These are phyloP conservation scores for Aspergillus quadricinctus DNA, from an alignment of 2,329 filamentous ascomycete genomes.

Conservation along the genomic window DNA sequence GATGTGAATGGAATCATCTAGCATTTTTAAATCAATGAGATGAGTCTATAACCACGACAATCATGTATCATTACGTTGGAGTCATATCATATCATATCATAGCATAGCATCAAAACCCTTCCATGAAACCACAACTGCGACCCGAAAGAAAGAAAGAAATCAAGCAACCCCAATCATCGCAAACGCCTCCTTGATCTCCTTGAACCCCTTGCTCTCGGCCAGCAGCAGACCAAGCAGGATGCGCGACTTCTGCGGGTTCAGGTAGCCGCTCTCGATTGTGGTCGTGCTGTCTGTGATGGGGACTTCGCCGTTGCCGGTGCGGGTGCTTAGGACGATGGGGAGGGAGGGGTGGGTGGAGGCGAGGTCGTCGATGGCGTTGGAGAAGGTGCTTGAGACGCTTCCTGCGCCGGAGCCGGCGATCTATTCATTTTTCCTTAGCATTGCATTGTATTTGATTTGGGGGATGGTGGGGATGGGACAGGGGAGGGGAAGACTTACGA, in stretches of 20 bases:
- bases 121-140: neutral
- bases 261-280: slow-evolving; percentile 18
- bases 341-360: slow-evolving; percentile 10
- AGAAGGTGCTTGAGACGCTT: slow-evolving; percentile 15
- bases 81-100: neutral
- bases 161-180: slow-evolving; percentile 3
- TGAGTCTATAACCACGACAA: too few species aligned
- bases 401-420: slow-evolving; percentile 23
- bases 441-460: neutral
- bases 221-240: slow-evolving; percentile 16
- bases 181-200: slow-evolving; percentile 12
- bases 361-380: slow-evolving; percentile 13
- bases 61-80: too few species aligned
- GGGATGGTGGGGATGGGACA: neutral
- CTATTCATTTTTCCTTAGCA: slow-evolving; percentile 4
- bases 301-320: slow-evolving; percentile 23
- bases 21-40: neutral
- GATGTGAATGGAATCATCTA: neutral
- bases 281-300: slow-evolving; percentile 14
- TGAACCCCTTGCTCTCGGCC: slow-evolving; percentile 7
- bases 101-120: neutral
- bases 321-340: slow-evolving; percentile 20
- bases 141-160: neutral
- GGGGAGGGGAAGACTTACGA: slow-evolving; percentile 12
- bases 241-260: slow-evolving; percentile 16